Base-by-base conservation (phyloP, 164 flowering plant genomes). In the Saururus chinensis region DNA sequence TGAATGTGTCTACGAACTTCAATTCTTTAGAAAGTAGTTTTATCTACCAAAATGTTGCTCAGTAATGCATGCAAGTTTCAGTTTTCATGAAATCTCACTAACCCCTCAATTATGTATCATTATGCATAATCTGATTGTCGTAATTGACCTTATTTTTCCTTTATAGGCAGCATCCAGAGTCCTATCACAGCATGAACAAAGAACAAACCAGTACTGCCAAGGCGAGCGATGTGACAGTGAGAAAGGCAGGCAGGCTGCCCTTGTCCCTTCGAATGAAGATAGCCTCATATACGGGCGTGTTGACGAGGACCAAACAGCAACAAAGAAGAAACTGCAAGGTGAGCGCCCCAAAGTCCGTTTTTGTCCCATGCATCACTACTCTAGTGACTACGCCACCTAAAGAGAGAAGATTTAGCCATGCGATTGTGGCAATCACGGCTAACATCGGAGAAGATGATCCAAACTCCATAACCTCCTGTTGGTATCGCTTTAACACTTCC, bases 401-500 rank as follows among this genome's bases (percentile, higher is more conserved):
- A 59, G 84, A 75, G 14, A 78, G 60, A 30, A 84, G 58, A 64
- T 88, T 88, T 45, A 84, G 55, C 77, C 84, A 35, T 17, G 90
- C 85, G 40, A 87, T 42, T 7, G 86, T 77, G 26, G 92, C 60
- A 41, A 88, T 19, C 4, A 84, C 59, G 55, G 71, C 69, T 59
- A 86, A 77, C 82, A 86, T 79, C 0, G 86, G 80, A 23, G 85
- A 75, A 40, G 80, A 41, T 14, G 69, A 56, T 53, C 96, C 88
- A 60, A 90, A 90, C 64, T 88, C 93, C 78, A 90, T 82, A 13
- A 75, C 70, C 65, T 86, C 97, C 53, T 71, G 41, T 53, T 81
- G 74, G 51, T 81, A 86, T 65, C 92, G 64, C 56, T 72, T 35
- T 0, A 64, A 52, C 0, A 64, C 74, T 0, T 77, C 78, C 9